Evolutionary conservation across 2,329 filamentous ascomycete species (phyloP).

Genomic region (Grosmannia penicillata): DNA sequence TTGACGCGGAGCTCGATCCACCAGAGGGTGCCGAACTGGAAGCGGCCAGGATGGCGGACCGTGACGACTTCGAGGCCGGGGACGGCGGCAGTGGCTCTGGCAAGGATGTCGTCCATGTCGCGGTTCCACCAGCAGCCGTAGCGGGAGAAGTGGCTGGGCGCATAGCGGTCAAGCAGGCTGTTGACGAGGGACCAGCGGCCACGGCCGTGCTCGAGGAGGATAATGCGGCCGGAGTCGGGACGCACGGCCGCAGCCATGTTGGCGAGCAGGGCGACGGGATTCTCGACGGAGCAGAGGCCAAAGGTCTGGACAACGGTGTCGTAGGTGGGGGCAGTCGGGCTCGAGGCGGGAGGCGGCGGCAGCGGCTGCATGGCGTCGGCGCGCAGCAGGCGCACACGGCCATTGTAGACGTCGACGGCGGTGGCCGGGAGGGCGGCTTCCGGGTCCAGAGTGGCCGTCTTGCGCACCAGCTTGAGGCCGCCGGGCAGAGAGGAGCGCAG

Average conservation of each 20-base stretch:
- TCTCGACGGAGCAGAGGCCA: conserved; percentile 46
- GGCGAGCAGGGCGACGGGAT: conserved; percentile 36
- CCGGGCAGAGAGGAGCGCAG: conserved; percentile 28
- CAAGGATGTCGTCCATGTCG: conserved; percentile 41
- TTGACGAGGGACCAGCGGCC: conserved; percentile 41
- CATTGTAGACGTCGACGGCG: conserved; percentile 9
- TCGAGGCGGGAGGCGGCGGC: conserved; percentile 22
- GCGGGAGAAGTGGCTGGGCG: conserved; percentile 37
- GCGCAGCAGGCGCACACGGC: conserved; percentile 12
- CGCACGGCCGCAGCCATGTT: conserved; percentile 37
- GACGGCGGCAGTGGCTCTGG: conserved; percentile 28
- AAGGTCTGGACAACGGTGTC: conserved; percentile 52
- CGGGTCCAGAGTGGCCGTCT: conserved; percentile 14
- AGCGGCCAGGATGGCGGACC: conserved; percentile 33
- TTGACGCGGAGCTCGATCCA: conserved; percentile 39
- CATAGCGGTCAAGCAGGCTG: conserved; percentile 37
- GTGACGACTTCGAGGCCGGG: conserved; percentile 42
- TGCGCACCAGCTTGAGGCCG: conserved; percentile 20
- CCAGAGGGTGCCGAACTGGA: conserved; percentile 42
- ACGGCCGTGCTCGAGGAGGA: conserved; percentile 48
- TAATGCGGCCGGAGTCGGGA: conserved; percentile 41
- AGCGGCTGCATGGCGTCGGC: conserved; percentile 32
- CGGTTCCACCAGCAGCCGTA: conserved; percentile 59
- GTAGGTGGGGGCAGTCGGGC: conserved; percentile 23
- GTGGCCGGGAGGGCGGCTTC: background rate